Percentiles rank a stretch among this genome's conserved stretches.
Evolutionary conservation across 192 early-diverging fungal species (phyloP).

Genomic region (Coemansia sp.): DNA sequence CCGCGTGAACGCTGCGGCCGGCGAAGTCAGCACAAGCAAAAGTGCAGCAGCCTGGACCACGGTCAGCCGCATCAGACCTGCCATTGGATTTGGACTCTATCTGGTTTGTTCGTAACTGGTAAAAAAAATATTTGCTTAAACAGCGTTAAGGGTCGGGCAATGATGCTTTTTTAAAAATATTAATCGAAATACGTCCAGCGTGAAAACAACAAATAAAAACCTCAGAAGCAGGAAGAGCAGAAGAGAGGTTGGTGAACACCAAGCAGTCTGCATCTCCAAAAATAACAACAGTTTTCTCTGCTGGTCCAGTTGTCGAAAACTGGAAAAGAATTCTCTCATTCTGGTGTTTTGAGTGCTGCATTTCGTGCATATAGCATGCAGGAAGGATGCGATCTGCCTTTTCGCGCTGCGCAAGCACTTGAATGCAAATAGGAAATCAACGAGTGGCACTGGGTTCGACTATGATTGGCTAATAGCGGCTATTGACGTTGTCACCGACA

Average conservation of each 20-base stretch:
- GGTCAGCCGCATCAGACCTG: not conserved
- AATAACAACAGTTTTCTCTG: not conserved
- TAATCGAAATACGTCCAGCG: not conserved
- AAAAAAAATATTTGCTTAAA: not conserved
- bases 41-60: slow-evolving; percentile 4
- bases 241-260: not conserved
- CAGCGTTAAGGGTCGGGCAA: not conserved
- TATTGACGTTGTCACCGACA: not conserved
- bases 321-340: not conserved
- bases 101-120: not conserved
- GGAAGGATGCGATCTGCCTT: slow-evolving; percentile 1
- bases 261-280: not conserved
- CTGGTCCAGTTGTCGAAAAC: not conserved
- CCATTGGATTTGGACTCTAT: not conserved
- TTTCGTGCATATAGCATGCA: slow-evolving; percentile 2
- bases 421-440: not conserved
- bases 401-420: not conserved
- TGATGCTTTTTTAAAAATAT: not conserved
- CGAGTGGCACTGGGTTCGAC: not conserved
- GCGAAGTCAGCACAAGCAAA: not conserved
- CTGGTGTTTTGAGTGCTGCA: slow-evolving; percentile 13
- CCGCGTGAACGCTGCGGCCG: slow-evolving; percentile 18
- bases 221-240: not conserved
- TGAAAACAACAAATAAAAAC: not conserved
- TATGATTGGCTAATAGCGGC: not conserved